phyloP scores from a whole-genome alignment of 148 eudicot genomes.

The Arctostaphylos glauca region DNA sequence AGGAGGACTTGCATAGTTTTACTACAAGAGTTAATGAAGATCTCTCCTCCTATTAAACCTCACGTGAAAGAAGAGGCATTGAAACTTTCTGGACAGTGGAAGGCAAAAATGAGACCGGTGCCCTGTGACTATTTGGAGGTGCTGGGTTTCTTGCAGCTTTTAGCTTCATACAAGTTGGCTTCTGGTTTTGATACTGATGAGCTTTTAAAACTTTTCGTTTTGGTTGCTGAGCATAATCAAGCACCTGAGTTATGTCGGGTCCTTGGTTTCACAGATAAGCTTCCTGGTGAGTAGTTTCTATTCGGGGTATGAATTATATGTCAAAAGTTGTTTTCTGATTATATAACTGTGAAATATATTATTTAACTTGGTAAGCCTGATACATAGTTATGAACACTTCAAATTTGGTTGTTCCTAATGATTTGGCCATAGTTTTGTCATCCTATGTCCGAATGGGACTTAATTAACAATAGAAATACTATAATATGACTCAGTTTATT shows the following conservation, averaged over 20 bases:
- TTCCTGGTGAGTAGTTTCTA: conserved; percentile 37
- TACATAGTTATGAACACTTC: background rate
- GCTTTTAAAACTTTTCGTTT: conserved; percentile 23
- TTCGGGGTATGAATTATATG: background rate
- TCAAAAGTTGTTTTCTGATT: background rate
- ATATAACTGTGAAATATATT: background rate
- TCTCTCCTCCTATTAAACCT: conserved; percentile 32
- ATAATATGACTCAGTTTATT: background rate
- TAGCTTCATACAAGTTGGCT: conserved; percentile 37
- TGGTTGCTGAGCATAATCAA: conserved; percentile 14
- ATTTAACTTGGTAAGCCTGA: background rate
- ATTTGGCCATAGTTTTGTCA: background rate
- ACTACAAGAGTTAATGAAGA: conserved; percentile 41
- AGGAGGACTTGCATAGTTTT: conserved; percentile 49
- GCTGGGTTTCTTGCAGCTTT: conserved; percentile 40
- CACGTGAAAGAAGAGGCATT: conserved; percentile 38
- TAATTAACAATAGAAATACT: background rate
- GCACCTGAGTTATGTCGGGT: conserved; percentile 28
- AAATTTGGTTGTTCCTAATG: conserved; percentile 1
- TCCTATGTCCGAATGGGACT: background rate
- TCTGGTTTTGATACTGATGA: conserved; percentile 25
- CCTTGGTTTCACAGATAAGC: conserved; percentile 31
- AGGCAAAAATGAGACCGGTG: conserved; percentile 27
- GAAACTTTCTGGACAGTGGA: conserved; percentile 48
- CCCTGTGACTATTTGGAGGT: conserved; percentile 28